These are phyloP conservation scores for Ogataea methanolica DNA, from an alignment of 805 yeast species.

Conservation along the genomic window DNA sequence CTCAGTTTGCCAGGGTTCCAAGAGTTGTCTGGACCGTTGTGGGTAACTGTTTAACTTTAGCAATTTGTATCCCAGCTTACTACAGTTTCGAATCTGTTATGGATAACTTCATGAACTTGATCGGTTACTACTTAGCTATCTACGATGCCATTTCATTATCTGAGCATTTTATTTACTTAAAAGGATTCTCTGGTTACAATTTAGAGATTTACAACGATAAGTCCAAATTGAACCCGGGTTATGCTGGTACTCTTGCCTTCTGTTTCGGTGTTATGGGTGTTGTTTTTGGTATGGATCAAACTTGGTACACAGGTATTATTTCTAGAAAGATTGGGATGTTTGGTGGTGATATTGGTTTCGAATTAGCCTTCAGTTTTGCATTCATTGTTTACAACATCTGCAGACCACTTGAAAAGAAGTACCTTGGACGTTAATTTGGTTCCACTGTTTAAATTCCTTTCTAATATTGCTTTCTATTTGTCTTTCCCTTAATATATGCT, in stretches of 20 bases:
- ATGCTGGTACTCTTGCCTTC: constrained; percentile 74
- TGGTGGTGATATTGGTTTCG: constrained; percentile 89
- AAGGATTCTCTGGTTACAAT: constrained; percentile 58
- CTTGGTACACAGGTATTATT: constrained; percentile 75
- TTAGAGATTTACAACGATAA: constrained; percentile 56
- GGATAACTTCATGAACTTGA: constrained; percentile 84
- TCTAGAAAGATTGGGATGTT: constrained; percentile 53
- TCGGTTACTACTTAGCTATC: constrained; percentile 87
- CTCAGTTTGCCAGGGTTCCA: constrained; percentile 69
- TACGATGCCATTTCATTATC: constrained; percentile 71
- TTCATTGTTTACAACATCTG: constrained; percentile 53
- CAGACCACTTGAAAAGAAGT: constrained; percentile 66
- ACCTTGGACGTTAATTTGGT: constrained; percentile 40
- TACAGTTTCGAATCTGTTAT: constrained; percentile 68
- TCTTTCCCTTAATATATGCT: too few species aligned
- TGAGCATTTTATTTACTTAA: constrained; percentile 79
- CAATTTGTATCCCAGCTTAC: constrained; percentile 85
- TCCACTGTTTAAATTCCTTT: too few species aligned
- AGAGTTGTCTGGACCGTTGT: constrained; percentile 76
- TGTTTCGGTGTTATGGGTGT: constrained; percentile 83
- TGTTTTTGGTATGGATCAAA: constrained; percentile 82
- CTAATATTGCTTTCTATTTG: too few species aligned
- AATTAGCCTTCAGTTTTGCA: constrained; percentile 64
- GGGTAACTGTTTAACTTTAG: constrained; percentile 75
- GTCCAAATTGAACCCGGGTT: constrained; percentile 63